Percentiles rank a stretch among this genome's conserved stretches.
phyloP scores from a whole-genome alignment of 2,329 filamentous ascomycete genomes.

The Epichloe aotearoae region DNA sequence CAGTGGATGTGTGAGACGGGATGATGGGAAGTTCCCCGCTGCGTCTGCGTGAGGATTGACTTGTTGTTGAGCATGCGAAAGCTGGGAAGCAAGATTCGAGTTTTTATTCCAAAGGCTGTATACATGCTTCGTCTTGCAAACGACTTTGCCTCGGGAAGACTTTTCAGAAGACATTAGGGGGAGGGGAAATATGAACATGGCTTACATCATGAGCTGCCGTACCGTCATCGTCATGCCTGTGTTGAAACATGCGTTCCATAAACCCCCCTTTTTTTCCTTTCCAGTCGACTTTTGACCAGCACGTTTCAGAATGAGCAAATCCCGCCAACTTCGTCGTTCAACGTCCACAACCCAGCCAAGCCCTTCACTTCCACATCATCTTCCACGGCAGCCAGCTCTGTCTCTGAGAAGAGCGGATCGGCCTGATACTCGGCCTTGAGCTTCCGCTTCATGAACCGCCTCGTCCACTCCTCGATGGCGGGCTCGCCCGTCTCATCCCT shows the following conservation, averaged over 20 bases:
- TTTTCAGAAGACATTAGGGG: too few species aligned
- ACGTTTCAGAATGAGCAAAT: conserved; percentile 37
- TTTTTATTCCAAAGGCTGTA: not conserved
- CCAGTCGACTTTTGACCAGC: not conserved
- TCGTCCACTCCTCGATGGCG: conserved; percentile 56
- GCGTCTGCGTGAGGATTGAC: not conserved
- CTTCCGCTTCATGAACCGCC: conserved; percentile 41
- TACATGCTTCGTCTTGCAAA: not conserved
- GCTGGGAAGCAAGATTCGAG: too few species aligned
- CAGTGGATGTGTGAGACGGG: conserved; percentile 21
- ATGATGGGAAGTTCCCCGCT: conserved; percentile 17
- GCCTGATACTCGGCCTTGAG: conserved; percentile 34
- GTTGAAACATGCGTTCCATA: not conserved
- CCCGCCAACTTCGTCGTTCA: conserved; percentile 64
- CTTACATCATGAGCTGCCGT: not conserved
- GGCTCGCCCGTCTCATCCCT: conserved; percentile 92
- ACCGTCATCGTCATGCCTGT: not conserved
- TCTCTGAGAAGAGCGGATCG: conserved; percentile 46
- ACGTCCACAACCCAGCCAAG: conserved; percentile 75
- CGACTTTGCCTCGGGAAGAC: not conserved
- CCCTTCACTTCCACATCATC: conserved; percentile 44
- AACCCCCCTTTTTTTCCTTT: not conserved
- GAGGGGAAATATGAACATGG: not conserved
- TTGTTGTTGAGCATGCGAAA: too few species aligned
- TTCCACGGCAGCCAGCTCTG: conserved; percentile 25